Base-by-base conservation (phyloP, 1,284 basidiomycete species). In the Ustilago hordei region DNA sequence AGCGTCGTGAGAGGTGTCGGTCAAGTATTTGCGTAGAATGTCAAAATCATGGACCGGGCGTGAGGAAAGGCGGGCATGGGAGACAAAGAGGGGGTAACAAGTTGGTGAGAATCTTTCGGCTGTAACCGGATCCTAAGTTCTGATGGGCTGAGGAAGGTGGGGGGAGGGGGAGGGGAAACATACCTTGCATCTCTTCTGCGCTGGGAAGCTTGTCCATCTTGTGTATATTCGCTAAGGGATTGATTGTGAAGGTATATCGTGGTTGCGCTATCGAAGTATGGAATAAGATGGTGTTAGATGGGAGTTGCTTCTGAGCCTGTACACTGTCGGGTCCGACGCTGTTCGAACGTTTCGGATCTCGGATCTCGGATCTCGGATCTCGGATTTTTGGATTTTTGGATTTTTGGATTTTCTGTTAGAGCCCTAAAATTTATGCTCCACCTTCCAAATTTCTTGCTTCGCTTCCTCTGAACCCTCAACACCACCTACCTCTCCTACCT, bases 171-270 rank as follows among this genome's bases (percentile, higher is more conserved):
- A 28, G 34, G 35, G n/a, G 4, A 35, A 11, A 63, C 74, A 11
- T 68, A 76, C 74, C 74, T 69, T 60, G 61, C 74, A 76, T 70
- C 67, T 80, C 76, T 66, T 80, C 79, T 34, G 69, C 62, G 55
- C 61, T 70, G 19, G 79, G 79, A 58, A 78, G 76, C 62, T 64
- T 71, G 65, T 75, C 61, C 75, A 78, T 80, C 36, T 62, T 79
- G 59, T 45, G 15, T 45, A 15, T 45, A 19, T n/a, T 45, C 43
- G 43, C 43, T 45, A 19, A 6, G 5, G 43, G 7, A 8, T 17
- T 6, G 8, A 4, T 15, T 45, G 17, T 28, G 28, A 32, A 9
- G 15, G 28, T 34, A 28, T n/a, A 31, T 32, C 41, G 13, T 28
- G 55, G 28, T 45, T 3, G 23, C 23, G 19, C n/a, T 19, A 45